Percentiles rank a stretch among this genome's conserved stretches.
phyloP scores from a whole-genome alignment of 192 early-diverging fungal species.

The Dispira simplex region DNA sequence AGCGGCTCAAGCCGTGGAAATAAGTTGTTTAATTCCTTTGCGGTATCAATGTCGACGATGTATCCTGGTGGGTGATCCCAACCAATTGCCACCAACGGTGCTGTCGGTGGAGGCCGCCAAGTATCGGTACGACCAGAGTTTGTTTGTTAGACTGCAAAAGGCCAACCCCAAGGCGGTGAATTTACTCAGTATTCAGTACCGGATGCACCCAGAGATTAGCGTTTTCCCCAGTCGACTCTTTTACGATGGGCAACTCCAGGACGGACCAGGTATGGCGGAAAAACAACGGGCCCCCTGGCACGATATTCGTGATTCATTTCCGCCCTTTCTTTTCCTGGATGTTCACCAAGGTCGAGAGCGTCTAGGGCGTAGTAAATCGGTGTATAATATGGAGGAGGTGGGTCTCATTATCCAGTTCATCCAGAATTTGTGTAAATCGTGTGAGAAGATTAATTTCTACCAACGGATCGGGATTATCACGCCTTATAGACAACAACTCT shows the following conservation, averaged over 20 bases:
- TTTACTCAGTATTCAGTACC: slow-evolving; percentile 87
- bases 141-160: slow-evolving; percentile 80
- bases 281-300: slow-evolving; percentile 66
- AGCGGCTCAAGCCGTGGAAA: slow-evolving; percentile 85
- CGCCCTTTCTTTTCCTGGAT: slow-evolving; percentile 72
- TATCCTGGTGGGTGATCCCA: slow-evolving; percentile 86
- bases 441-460: slow-evolving; percentile 43
- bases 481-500: slow-evolving; percentile 79
- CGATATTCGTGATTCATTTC: slow-evolving; percentile 24
- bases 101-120: slow-evolving; percentile 50
- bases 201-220: slow-evolving; percentile 92
- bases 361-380: slow-evolving; percentile 41
- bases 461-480: slow-evolving; percentile 75
- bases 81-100: slow-evolving; percentile 88
- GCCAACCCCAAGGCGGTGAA: slow-evolving; percentile 43
- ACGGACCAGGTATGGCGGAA: slow-evolving; percentile 51
- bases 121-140: slow-evolving; percentile 66
- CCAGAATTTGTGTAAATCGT: slow-evolving; percentile 37
- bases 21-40: slow-evolving; percentile 75
- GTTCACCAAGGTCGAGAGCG: slow-evolving; percentile 48
- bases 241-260: slow-evolving; percentile 56
- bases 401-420: slow-evolving; percentile 56
- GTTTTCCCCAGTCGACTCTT: slow-evolving; percentile 62
- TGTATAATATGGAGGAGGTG: slow-evolving; percentile 69
- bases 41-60: slow-evolving; percentile 65